These are phyloP conservation scores for Globisporangium nagaii DNA, from an alignment of 352 stramenopile species.

Conservation along the genomic window DNA sequence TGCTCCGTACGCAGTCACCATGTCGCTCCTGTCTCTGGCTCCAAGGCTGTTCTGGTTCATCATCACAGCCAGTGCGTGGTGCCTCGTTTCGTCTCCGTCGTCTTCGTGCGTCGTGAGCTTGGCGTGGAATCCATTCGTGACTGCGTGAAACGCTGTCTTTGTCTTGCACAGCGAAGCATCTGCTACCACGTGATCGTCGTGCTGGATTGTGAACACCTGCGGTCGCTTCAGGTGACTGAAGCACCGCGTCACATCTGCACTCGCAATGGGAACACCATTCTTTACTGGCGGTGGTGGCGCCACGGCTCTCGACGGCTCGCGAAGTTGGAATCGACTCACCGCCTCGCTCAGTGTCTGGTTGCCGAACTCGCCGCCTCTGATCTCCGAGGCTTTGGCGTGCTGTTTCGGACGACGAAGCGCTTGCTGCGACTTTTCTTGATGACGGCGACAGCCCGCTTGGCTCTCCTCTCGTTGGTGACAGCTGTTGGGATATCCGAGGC, in stretches of 20 bases:
- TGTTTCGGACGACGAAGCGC: background rate
- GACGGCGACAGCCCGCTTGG: background rate
- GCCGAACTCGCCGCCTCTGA: constrained; percentile 54
- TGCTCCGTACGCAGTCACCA: background rate
- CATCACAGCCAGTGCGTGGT: background rate
- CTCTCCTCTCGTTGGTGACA: background rate
- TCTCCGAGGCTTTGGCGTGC: constrained; percentile 1
- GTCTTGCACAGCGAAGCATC: background rate
- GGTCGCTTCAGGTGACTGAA: background rate
- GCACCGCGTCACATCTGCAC: background rate
- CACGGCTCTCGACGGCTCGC: constrained; percentile 12
- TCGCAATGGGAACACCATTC: background rate
- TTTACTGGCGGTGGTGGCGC: constrained; percentile 5
- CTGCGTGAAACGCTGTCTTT: background rate
- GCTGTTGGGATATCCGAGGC: background rate
- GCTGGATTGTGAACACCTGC: constrained; percentile 4
- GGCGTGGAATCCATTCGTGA: background rate
- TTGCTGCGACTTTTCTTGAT: background rate
- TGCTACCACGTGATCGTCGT: background rate
- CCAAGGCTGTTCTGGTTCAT: background rate
- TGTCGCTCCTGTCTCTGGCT: too few relatives aligned
- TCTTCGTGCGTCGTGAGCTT: background rate
- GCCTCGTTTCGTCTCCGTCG: background rate
- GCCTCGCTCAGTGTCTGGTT: constrained; percentile 64
- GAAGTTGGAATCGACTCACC: constrained; percentile 43